Evolutionary conservation across 2,329 filamentous ascomycete genomes (phyloP), one percentile per base, ranked within the genome.

Genomic region (Aspergillus brasiliensis): DNA sequence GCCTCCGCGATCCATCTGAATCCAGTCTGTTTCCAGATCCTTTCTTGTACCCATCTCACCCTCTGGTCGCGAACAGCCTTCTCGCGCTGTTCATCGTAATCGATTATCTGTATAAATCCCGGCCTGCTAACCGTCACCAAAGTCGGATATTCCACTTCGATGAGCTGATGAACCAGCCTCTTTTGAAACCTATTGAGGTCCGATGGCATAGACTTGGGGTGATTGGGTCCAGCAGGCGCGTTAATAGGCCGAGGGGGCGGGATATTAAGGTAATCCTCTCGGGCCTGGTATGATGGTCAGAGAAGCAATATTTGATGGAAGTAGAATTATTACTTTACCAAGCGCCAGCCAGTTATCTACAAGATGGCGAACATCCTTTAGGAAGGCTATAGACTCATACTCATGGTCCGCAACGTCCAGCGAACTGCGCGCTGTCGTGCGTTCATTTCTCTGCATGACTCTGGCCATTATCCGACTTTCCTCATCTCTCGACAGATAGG

Each of bases 131-230:
- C 68, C 2, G 78, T 75, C 31, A 75, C 75, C 47, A 81, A 64
- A 21, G 62, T 65, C 1, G 78, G 77, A 57, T 77, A 91, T 64
- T 90, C 87, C 13, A 81, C 82, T 11, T 85, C 81, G n/a, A 91
- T 81, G 11, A 89, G 77, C 65, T 90, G 87, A 68, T 90, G 85
- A 0, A 90, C 81, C 5, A 91, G 78, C 34, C 86, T 81, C 70
- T 87, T 86, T 69, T 91, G 87, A 65, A 84, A 89, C 0, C 81
- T 80, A 61, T 81, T 86, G 25, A 88, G 69, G 1, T 58, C 59
- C 4, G 54, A 59, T n/a, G 73, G 71, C 42, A 74, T 62, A 11
- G 57, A 56, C 11, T 54, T 61, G 37, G 61, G 44, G 8, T 54
- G 56, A 2, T 57, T 56, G 17, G 67, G 15, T 63, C 71, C 49